Evolutionary conservation across 2,329 filamentous ascomycete species (phyloP).

Genomic region (Clonostachys solani): DNA sequence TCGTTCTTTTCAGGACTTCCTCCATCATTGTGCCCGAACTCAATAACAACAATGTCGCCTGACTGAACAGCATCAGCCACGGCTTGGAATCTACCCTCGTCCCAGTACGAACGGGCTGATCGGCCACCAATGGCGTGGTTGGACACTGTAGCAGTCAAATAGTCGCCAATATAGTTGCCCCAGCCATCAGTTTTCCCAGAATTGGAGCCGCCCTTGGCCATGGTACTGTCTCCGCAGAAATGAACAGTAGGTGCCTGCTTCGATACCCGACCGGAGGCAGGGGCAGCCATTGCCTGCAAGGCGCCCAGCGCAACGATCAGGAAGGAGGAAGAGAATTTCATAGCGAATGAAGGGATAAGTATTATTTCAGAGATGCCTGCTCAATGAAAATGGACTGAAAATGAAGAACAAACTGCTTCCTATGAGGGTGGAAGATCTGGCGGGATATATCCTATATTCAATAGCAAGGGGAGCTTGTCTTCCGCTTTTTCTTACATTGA

Average conservation of each 20-base stretch:
- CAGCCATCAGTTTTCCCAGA: conserved; percentile 47
- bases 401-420: no score
- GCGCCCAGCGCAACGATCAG: conserved; percentile 9
- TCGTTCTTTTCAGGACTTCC: conserved; percentile 48
- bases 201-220: conserved; percentile 43
- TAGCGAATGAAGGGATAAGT: conserved; percentile 26
- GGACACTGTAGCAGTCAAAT: conserved; percentile 33
- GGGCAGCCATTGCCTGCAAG: conserved; percentile 4
- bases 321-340: conserved; percentile 13
- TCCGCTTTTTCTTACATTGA: no score
- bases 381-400: no score
- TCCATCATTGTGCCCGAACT: conserved; percentile 71
- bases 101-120: conserved; percentile 61
- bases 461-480: no score
- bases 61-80: conserved; percentile 46
- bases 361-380: no score
- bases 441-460: no score
- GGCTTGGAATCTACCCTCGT: conserved; percentile 59
- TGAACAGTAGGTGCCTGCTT: conserved; percentile 33
- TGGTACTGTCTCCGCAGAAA: conserved; percentile 58
- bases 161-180: conserved; percentile 55
- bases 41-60: conserved; percentile 65
- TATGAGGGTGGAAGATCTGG: no score
- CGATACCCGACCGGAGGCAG: neutral
- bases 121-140: conserved; percentile 65